Evolutionary conservation across 2,329 filamentous ascomycete genomes (phyloP).

Genomic region (Colletotrichum euphorbiae): DNA sequence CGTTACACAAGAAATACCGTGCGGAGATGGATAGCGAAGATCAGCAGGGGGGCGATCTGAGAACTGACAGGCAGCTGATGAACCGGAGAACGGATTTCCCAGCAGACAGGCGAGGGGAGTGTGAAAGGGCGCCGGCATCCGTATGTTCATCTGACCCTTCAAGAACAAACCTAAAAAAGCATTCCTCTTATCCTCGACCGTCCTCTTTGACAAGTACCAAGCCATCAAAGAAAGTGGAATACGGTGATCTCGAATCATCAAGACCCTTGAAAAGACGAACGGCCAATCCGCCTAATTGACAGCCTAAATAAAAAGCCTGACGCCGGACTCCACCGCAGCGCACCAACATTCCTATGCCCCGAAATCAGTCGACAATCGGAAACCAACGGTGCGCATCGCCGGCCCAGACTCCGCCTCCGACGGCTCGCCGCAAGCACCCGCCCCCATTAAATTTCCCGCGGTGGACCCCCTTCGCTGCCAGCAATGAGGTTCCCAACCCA

Average conservation of each 20-base stretch:
- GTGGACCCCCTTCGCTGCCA: background rate
- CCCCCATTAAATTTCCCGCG: background rate
- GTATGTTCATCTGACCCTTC: too few species aligned
- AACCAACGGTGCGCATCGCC: conserved; percentile 1
- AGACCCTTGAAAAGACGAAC: background rate
- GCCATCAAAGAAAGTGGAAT: too few species aligned
- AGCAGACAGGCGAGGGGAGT: too few species aligned
- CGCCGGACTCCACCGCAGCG: background rate
- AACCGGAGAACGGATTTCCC: too few species aligned
- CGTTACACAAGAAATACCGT: too few species aligned
- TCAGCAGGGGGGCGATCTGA: too few species aligned
- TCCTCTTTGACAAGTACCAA: too few species aligned
- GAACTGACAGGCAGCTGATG: too few species aligned
- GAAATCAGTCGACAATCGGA: conserved; percentile 27
- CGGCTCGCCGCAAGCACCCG: background rate
- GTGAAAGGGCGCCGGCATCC: too few species aligned
- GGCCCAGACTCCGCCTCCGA: conserved; percentile 4
- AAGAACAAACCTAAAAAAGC: too few species aligned
- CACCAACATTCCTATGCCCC: background rate
- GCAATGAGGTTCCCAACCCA: background rate
- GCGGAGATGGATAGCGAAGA: too few species aligned
- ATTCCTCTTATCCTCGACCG: too few species aligned
- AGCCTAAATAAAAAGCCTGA: background rate
- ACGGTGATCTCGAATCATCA: background rate
- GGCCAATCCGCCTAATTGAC: background rate